A percentile compares a stretch with the other conserved stretches of the same genome.
These are phyloP conservation scores for Talaromyces rugulosus DNA, from an alignment of 2,329 filamentous ascomycete genomes.

Conservation along the genomic window DNA sequence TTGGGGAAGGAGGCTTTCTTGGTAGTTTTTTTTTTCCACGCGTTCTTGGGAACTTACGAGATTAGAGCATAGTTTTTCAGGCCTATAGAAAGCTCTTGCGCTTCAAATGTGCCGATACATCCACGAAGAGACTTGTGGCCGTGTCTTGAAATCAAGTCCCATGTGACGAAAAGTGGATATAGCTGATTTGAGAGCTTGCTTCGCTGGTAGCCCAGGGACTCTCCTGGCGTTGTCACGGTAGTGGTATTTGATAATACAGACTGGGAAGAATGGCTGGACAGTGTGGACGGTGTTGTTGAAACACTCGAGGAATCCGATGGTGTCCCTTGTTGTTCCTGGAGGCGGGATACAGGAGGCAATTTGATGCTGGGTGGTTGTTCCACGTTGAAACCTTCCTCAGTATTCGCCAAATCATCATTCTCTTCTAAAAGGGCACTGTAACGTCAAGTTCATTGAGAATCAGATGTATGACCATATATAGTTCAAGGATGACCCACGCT, in stretches of 20 bases:
- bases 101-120: conserved; percentile 93
- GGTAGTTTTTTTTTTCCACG: neutral
- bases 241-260: conserved; percentile 40
- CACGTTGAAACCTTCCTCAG: neutral
- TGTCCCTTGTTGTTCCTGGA: conserved; percentile 25
- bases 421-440: neutral
- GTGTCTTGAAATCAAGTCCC: conserved; percentile 68
- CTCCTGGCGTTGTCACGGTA: conserved; percentile 42
- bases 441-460: neutral
- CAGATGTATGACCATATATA: neutral
- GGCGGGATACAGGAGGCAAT: conserved; percentile 28
- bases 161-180: conserved; percentile 87
- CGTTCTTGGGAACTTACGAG: conserved; percentile 49
- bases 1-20: no score
- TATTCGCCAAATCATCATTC: neutral
- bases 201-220: conserved; percentile 22
- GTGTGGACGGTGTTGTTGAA: conserved; percentile 39
- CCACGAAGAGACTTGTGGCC: conserved; percentile 71
- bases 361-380: conserved; percentile 14
- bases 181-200: conserved; percentile 30
- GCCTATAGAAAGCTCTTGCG: conserved; percentile 67
- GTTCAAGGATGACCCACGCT: conserved; percentile 12
- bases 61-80: conserved; percentile 78
- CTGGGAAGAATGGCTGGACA: conserved; percentile 46
- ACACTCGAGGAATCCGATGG: conserved; percentile 37